Conservation (phyloP, 495 filamentous ascomycete genomes). For the Penicillium canariense region DNA sequence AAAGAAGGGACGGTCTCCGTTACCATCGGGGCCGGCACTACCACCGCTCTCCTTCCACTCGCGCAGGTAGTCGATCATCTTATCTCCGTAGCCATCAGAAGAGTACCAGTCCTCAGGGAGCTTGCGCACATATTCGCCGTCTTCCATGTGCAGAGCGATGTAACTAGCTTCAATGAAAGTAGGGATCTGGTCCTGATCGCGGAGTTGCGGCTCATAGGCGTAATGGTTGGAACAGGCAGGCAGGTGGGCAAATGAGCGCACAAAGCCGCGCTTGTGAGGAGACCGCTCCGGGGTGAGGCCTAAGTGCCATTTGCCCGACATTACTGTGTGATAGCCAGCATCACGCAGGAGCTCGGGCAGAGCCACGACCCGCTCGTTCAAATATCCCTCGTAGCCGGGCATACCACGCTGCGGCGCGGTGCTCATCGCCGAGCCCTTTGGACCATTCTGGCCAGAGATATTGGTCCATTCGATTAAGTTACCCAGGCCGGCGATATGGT, state of each 20-base stretch:
- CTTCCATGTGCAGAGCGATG: conserved; percentile 59
- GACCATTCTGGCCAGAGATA: conserved; percentile 45
- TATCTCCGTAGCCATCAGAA: conserved; percentile 52
- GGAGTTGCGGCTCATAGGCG: conserved; percentile 55
- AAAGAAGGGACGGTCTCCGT: conserved; percentile 56
- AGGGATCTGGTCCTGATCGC: conserved; percentile 42
- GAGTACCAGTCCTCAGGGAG: conserved; percentile 58
- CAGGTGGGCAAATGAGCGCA: conserved; percentile 50
- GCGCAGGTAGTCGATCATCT: conserved; percentile 51
- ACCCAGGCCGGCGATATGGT: conserved; percentile 47
- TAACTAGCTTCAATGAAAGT: conserved; percentile 50
- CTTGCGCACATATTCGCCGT: conserved; percentile 53
- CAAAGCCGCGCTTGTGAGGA: conserved; percentile 44
- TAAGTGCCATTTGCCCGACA: conserved; percentile 60
- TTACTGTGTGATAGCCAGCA: conserved; percentile 60
- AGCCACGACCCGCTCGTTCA: conserved; percentile 60
- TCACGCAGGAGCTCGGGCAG: conserved; percentile 61
- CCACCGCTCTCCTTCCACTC: conserved; percentile 49
- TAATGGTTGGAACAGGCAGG: conserved; percentile 62
- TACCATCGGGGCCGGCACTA: conserved; percentile 23
- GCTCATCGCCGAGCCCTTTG: conserved; percentile 43
- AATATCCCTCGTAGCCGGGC: conserved; percentile 65
- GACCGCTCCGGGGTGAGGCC: conserved; percentile 46
- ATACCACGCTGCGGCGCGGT: conserved; percentile 50
- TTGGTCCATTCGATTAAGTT: conserved; percentile 51